A percentile compares a stretch with the other conserved stretches of the same genome.
These are phyloP conservation scores for Zelopaecilomyces penicillatus DNA, from an alignment of 2,329 filamentous ascomycete species.

Conservation along the genomic window DNA sequence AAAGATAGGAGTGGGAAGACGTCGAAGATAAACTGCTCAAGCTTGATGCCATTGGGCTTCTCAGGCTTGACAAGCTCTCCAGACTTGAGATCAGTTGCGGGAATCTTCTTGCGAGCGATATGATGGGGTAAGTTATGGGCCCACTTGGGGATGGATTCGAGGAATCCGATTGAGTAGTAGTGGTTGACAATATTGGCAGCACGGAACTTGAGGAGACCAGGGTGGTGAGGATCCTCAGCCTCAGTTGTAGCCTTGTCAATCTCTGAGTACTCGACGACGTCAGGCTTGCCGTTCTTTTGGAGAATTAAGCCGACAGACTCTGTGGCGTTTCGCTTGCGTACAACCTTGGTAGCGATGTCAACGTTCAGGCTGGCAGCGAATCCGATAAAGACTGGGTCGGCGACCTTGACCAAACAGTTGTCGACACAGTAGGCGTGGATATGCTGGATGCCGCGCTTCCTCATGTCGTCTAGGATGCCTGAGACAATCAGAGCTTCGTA, in stretches of 20 bases:
- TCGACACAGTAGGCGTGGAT: constrained; percentile 98
- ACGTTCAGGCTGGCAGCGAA: constrained; percentile 83
- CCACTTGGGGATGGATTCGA: constrained; percentile 85
- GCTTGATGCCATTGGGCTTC: constrained; percentile 95
- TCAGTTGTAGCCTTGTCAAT: constrained; percentile 85
- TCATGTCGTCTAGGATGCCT: constrained; percentile 79
- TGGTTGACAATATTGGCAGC: constrained; percentile 99
- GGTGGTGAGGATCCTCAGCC: constrained; percentile 74
- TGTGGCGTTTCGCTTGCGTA: constrained; percentile 92
- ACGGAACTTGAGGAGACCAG: constrained; percentile 82
- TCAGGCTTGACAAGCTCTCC: constrained; percentile 81
- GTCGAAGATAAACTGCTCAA: constrained; percentile 98
- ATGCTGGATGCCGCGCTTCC: constrained; percentile 81
- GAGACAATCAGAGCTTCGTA: constrained; percentile 83
- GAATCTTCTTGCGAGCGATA: constrained; percentile 97
- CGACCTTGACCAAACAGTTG: constrained; percentile 99
- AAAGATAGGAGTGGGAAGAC: constrained; percentile 86
- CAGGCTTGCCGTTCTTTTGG: constrained; percentile 89
- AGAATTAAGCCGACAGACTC: constrained; percentile 94
- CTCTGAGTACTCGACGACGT: constrained; percentile 98
- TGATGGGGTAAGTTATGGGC: constrained; percentile 83
- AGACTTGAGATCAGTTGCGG: constrained; percentile 65
- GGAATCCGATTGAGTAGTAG: constrained; percentile 94
- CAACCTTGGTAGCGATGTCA: constrained; percentile 98
- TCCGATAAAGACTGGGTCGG: constrained; percentile 90